Base-by-base conservation (phyloP, 2,329 filamentous ascomycete genomes). In the Fusarium torreyae region DNA sequence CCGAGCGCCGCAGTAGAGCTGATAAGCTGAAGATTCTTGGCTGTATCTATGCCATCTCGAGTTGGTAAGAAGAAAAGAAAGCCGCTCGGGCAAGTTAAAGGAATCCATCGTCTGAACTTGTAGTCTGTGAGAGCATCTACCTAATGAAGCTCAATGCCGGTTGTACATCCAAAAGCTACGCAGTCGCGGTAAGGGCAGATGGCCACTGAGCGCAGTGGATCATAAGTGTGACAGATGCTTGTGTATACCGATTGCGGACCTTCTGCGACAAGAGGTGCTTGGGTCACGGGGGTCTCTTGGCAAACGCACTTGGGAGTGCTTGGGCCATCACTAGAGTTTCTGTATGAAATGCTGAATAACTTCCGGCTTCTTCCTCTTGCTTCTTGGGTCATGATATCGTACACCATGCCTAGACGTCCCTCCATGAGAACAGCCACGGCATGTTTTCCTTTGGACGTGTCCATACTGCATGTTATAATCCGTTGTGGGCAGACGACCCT, bases 151-250 rank as follows among this genome's bases (percentile, higher is more conserved):
- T 91, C 89, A 53, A 91, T 87, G 2, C 89, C 87, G 9, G 84
- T 82, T 14, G 85, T 84, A 66, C 87, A 90, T 15, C 89, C 89
- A 79, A 91, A 92, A 10, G 88, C 89, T 34, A 91, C 86, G 69
- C 88, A 91, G 51, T 85, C 84, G 45, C 87, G 83, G 59, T 89
- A 86, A n/a, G 89, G 89, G 69, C 87, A 91, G 34, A 92, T 86
- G 1, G 89, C 86, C 11, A 91, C 85, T 39, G 87, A 90, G n/a
- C 87, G 84, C 14, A 90, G 89, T 17, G 87, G 87, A 66, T 91
- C 88, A 54, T 91, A 86, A 38, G 85, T 78, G 3, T 85, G 87
- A 72, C 89, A 90, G 40, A 92, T 73, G 63, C 86, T 82, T 40
- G 83, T 81, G 72, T 78, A 79, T 39, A 78, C 66, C 43, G 70